Conservation (phyloP, 2,329 filamentous ascomycete genomes). For the Colletotrichum abscissum region DNA sequence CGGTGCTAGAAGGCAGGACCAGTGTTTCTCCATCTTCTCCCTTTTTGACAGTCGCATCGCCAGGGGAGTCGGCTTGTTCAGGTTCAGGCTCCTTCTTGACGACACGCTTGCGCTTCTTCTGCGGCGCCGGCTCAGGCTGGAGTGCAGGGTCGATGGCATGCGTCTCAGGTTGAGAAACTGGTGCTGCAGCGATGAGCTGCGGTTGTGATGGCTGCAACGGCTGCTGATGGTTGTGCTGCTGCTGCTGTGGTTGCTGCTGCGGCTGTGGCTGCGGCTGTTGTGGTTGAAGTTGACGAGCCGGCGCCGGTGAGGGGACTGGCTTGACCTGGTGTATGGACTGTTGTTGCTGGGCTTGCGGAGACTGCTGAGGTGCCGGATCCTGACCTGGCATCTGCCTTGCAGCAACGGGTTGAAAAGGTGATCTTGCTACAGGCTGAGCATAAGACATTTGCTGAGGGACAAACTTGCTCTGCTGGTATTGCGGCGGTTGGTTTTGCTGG, state of each 20-base stretch:
- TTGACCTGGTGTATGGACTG: conserved; percentile 40
- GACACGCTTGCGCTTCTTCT: conserved; percentile 53
- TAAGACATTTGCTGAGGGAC: conserved; percentile 34
- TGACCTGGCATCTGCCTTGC: conserved; percentile 24
- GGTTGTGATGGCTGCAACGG: neutral
- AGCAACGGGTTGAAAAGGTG: conserved; percentile 26
- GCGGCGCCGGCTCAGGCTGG: conserved; percentile 41
- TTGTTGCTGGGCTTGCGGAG: neutral
- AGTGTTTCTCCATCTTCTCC: conserved; percentile 49
- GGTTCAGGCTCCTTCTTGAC: conserved; percentile 41
- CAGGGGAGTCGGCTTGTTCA: conserved; percentile 46
- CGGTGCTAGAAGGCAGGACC: conserved; percentile 30
- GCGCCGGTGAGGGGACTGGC: neutral
- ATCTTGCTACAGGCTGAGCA: conserved; percentile 6
- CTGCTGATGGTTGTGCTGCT: neutral
- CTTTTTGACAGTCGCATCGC: conserved; percentile 44
- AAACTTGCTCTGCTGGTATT: conserved; percentile 33
- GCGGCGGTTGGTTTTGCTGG: conserved; percentile 25
- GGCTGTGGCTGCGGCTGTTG: conserved; percentile 26
- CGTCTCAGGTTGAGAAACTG: conserved; percentile 35
- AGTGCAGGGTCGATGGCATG: conserved; percentile 24
- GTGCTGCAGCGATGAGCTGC: conserved; percentile 26
- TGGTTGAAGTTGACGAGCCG: conserved; percentile 13
- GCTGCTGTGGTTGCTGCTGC: conserved; percentile 16
- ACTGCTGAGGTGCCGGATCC: conserved; percentile 11